These are phyloP conservation scores for Wolfiporia cocos DNA, from an alignment of 1,284 basidiomycete species.

Conservation along the genomic window DNA sequence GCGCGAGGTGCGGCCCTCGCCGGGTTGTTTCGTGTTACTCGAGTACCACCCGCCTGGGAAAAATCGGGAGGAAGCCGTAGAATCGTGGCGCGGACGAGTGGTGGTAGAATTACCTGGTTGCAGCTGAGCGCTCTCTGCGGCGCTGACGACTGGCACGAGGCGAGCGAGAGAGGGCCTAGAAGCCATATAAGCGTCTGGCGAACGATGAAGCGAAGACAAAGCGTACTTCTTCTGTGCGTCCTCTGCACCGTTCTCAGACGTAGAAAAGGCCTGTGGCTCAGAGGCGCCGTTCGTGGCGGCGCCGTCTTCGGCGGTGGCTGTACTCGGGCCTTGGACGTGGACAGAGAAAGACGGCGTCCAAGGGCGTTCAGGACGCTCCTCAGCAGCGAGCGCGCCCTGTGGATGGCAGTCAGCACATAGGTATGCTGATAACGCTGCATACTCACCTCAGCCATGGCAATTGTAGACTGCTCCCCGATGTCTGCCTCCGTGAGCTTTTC, in stretches of 20 bases:
- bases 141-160: conserved; percentile 16
- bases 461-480: neutral
- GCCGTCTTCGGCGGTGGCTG: conserved; percentile 3
- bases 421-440: neutral
- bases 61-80: conserved; percentile 46
- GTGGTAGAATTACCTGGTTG: conserved; percentile 18
- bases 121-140: neutral
- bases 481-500: neutral
- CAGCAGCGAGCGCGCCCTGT: neutral
- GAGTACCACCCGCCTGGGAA: conserved; percentile 56
- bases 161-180: conserved; percentile 10
- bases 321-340: conserved; percentile 28
- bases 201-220: no score
- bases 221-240: no score
- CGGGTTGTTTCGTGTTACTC: conserved; percentile 23
- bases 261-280: conserved; percentile 22
- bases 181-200: no score
- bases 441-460: no score
- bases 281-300: conserved; percentile 9
- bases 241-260: conserved; percentile 20
- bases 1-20: conserved; percentile 40
- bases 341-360: conserved; percentile 25
- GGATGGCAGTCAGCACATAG: neutral
- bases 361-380: conserved; percentile 13
- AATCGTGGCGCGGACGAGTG: conserved; percentile 38